A percentile compares a stretch with the other conserved stretches of the same genome.
phyloP scores from a whole-genome alignment of 2,329 filamentous ascomycete species.

The Claviceps sp. region DNA sequence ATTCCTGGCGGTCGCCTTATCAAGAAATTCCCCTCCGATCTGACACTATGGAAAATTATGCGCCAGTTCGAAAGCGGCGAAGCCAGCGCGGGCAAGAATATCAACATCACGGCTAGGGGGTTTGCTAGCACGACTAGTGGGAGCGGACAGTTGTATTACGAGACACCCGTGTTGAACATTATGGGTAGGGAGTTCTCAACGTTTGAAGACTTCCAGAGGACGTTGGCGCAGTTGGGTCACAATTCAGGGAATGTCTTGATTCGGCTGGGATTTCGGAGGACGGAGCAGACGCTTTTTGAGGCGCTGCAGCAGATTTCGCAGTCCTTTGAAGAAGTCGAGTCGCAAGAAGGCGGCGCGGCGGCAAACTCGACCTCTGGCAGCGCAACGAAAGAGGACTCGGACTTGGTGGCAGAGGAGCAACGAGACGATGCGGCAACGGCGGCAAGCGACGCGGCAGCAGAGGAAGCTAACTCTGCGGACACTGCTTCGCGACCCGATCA shows the following conservation, averaged over 20 bases:
- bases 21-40: slow-evolving; percentile 79
- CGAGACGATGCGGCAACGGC: slow-evolving; percentile 13
- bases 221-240: slow-evolving; percentile 72
- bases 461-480: not conserved
- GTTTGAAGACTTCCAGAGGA: slow-evolving; percentile 78
- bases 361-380: slow-evolving; percentile 1
- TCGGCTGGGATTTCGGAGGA: slow-evolving; percentile 62
- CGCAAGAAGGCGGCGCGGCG: slow-evolving; percentile 7
- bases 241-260: slow-evolving; percentile 73
- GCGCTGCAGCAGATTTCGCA: slow-evolving; percentile 70
- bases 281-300: slow-evolving; percentile 66
- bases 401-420: not conserved
- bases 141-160: slow-evolving; percentile 73
- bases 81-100: slow-evolving; percentile 42
- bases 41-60: slow-evolving; percentile 78
- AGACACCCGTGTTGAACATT: slow-evolving; percentile 72
- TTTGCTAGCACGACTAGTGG: slow-evolving; percentile 48
- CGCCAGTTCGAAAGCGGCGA: slow-evolving; percentile 77
- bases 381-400: slow-evolving; percentile 3
- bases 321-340: slow-evolving; percentile 47
- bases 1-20: slow-evolving; percentile 55
- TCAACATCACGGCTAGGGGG: slow-evolving; percentile 77
- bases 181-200: slow-evolving; percentile 67
- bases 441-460: slow-evolving; percentile 7
- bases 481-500: slow-evolving; percentile 2